phyloP scores from a whole-genome alignment of 2,329 filamentous ascomycete genomes.

The Tolypocladium ovalisporum region DNA sequence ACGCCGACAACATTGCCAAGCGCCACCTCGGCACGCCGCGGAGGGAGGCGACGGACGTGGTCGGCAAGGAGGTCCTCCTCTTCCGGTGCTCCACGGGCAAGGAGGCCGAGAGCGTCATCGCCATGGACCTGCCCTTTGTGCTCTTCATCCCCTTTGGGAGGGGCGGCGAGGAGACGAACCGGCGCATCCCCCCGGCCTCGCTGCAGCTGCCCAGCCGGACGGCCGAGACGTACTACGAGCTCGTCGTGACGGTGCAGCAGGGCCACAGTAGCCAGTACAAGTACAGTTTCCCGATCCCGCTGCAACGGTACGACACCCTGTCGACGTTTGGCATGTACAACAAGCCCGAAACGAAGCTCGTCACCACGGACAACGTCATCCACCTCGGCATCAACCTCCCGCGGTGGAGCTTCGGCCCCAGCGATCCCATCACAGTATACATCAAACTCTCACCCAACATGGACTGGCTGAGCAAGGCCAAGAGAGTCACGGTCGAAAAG shows the following conservation, averaged over 20 bases:
- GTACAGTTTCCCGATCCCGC: constrained; percentile 80
- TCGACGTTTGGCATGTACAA: constrained; percentile 99
- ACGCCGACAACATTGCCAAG: constrained; percentile 87
- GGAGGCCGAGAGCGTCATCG: constrained; percentile 79
- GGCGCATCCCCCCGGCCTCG: constrained; percentile 84
- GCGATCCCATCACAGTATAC: constrained; percentile 91
- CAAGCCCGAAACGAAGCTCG: constrained; percentile 77
- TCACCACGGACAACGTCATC: constrained; percentile 80
- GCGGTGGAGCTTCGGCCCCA: constrained; percentile 90
- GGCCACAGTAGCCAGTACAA: constrained; percentile 79
- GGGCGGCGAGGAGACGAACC: constrained; percentile 79
- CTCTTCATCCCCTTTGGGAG: constrained; percentile 94
- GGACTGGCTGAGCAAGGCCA: constrained; percentile 84
- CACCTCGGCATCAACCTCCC: constrained; percentile 86
- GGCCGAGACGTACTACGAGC: constrained; percentile 94
- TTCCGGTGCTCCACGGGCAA: constrained; percentile 77
- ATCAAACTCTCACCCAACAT: constrained; percentile 88
- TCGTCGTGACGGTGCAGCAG: constrained; percentile 92
- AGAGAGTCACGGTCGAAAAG: constrained; percentile 84
- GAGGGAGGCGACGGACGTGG: constrained; percentile 82
- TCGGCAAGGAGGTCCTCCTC: constrained; percentile 89
- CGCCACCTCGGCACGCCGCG: constrained; percentile 83
- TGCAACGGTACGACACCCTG: constrained; percentile 88
- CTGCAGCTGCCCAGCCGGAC: constrained; percentile 83
- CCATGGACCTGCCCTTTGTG: constrained; percentile 95